Conservation (phyloP, 1,284 basidiomycete species). For the Paramarasmius palmivorus region DNA sequence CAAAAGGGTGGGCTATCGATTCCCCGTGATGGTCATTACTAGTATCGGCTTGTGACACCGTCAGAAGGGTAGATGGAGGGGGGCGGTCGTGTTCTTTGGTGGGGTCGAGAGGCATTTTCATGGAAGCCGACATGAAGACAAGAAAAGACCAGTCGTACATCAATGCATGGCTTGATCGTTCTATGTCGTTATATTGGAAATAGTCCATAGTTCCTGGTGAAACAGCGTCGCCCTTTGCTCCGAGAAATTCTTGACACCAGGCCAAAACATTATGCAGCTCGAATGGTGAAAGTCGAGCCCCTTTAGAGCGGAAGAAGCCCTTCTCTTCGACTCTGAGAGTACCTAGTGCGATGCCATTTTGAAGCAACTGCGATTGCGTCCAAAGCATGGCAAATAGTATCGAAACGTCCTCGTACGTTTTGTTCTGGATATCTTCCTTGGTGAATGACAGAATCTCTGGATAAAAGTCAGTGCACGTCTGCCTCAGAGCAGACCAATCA, state of each 20-base stretch:
- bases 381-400: conserved; percentile 59
- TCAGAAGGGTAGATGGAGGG: conserved; percentile 25
- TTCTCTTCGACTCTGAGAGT: conserved; percentile 48
- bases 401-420: conserved; percentile 69
- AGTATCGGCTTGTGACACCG: background rate
- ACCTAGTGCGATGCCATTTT: conserved; percentile 64
- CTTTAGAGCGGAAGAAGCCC: conserved; percentile 29
- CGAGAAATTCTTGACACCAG: conserved; percentile 53
- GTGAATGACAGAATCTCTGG: conserved; percentile 43
- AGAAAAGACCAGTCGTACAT: conserved; percentile 71
- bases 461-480: conserved; percentile 57
- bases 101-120: conserved; percentile 47
- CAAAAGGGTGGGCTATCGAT: conserved; percentile 46
- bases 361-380: conserved; percentile 66
- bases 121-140: conserved; percentile 54
- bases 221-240: conserved; percentile 35
- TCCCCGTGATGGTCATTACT: background rate
- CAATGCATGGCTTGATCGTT: conserved; percentile 42
- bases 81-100: background rate
- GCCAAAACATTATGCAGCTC: conserved; percentile 57
- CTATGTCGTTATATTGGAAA: conserved; percentile 44
- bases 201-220: conserved; percentile 55
- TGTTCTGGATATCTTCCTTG: conserved; percentile 41
- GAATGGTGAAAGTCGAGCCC: conserved; percentile 45
- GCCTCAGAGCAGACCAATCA: conserved; percentile 45